These are phyloP conservation scores for Juglanconis sp. DNA, from an alignment of 2,329 filamentous ascomycete genomes.

Conservation along the genomic window DNA sequence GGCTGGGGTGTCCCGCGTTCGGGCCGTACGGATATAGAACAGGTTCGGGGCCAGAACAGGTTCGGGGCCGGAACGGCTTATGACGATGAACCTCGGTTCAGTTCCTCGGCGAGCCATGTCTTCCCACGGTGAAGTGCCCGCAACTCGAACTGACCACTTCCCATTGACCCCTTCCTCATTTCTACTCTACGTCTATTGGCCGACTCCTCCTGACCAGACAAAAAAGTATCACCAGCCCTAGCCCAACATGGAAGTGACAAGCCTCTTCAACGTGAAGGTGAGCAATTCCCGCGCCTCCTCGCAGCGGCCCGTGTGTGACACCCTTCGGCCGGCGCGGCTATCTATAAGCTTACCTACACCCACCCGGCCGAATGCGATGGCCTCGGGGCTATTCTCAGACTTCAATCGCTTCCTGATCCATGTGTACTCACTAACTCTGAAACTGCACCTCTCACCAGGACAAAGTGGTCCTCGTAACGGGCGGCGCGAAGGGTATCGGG, in stretches of 20 bases:
- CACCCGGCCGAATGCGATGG: no score
- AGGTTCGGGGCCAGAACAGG: not conserved
- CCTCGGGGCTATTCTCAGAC: no score
- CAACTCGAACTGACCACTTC: not conserved
- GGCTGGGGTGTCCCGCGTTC: not conserved
- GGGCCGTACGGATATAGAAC: no score
- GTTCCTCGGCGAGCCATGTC: not conserved
- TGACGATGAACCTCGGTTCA: not conserved
- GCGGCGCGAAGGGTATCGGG: conserved; percentile 60
- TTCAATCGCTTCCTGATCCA: not conserved
- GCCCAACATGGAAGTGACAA: conserved; percentile 45
- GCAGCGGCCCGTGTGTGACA: not conserved
- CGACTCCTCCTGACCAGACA: not conserved
- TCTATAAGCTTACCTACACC: no score
- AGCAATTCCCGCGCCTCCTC: conserved; percentile 17
- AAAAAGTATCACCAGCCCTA: not conserved
- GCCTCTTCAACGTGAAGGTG: conserved; percentile 59
- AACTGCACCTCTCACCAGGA: conserved; percentile 31
- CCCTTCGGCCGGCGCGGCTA: no score
- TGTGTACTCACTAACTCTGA: not conserved
- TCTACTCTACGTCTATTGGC: not conserved
- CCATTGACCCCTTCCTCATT: not conserved
- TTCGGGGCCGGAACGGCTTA: not conserved
- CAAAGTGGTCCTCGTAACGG: conserved; percentile 58
- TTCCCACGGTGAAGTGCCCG: no score